Conservation (phyloP, 768 basidiomycete genomes). For the Russula olivacea region DNA sequence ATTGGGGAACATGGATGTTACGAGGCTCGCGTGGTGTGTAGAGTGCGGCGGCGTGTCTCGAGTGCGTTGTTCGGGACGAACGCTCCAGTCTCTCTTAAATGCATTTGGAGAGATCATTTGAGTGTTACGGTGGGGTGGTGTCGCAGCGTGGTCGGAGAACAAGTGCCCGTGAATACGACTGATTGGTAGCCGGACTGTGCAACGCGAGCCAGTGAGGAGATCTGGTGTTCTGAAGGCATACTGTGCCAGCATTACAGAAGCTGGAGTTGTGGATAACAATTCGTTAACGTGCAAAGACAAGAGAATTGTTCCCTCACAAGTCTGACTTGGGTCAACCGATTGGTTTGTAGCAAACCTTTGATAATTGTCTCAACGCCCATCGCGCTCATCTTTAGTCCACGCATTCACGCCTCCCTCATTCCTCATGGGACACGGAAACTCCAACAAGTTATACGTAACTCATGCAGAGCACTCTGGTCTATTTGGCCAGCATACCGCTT, state of each 20-base stretch:
- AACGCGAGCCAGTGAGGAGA: background rate
- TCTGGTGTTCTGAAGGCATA: slow-evolving; percentile 1
- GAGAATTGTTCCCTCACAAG: background rate
- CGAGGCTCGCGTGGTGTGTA: background rate
- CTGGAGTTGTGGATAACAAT: background rate
- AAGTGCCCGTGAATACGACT: background rate
- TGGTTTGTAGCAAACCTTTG: background rate
- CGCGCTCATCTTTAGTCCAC: background rate
- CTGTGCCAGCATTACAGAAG: slow-evolving; percentile 4
- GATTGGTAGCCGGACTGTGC: background rate
- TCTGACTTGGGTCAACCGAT: background rate
- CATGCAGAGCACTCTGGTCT: slow-evolving; percentile 81
- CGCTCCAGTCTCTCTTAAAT: background rate
- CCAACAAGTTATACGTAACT: slow-evolving; percentile 83
- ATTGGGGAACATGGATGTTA: background rate
- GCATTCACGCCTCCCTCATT: slow-evolving; percentile 27
- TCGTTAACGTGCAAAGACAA: background rate
- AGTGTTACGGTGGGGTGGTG: background rate
- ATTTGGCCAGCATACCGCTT: slow-evolving; percentile 70
- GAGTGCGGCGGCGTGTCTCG: background rate
- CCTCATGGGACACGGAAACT: slow-evolving; percentile 79
- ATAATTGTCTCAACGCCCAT: background rate
- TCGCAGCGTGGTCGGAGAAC: background rate
- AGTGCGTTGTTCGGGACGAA: background rate
- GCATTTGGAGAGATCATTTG: background rate